Percentiles rank a stretch among this genome's conserved stretches.
Evolutionary conservation across 768 basidiomycete genomes (phyloP).

Genomic region (Pisolithus orientalis): DNA sequence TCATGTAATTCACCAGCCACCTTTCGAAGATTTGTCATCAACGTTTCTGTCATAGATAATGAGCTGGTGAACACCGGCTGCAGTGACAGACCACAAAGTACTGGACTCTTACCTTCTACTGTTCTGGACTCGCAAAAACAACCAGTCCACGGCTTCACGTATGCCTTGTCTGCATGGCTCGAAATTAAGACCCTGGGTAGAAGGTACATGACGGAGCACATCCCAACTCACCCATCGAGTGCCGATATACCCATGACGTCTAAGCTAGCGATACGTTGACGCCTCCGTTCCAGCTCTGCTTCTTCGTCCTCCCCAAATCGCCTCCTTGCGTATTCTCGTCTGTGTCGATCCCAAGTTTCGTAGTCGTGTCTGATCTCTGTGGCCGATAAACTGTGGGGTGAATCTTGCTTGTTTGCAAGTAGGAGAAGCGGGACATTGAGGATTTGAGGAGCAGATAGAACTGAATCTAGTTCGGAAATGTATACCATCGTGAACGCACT

Average conservation of each 20-base stretch:
- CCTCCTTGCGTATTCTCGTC: constrained; percentile 58
- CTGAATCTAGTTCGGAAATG: constrained; percentile 49
- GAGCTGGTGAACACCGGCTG: not conserved
- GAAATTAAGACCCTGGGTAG: not conserved
- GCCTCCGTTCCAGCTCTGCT: constrained; percentile 36
- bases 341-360: constrained; percentile 78
- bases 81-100: no score
- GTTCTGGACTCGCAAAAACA: constrained; percentile 91
- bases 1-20: no score
- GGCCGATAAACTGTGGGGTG: constrained; percentile 69
- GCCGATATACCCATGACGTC: constrained; percentile 91
- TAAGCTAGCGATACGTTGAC: constrained; percentile 64
- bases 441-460: constrained; percentile 84
- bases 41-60: not conserved
- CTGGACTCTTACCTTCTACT: constrained; percentile 54
- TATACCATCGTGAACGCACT: constrained; percentile 9
- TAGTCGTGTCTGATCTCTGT: constrained; percentile 89
- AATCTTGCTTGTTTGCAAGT: constrained; percentile 95
- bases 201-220: not conserved
- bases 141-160: constrained; percentile 87
- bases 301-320: constrained; percentile 46
- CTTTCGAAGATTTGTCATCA: not conserved
- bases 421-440: constrained; percentile 86
- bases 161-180: constrained; percentile 65
- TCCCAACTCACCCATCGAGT: constrained; percentile 68